phyloP scores from a whole-genome alignment of 164 flowering plant species.

The Amborella trichopoda region DNA sequence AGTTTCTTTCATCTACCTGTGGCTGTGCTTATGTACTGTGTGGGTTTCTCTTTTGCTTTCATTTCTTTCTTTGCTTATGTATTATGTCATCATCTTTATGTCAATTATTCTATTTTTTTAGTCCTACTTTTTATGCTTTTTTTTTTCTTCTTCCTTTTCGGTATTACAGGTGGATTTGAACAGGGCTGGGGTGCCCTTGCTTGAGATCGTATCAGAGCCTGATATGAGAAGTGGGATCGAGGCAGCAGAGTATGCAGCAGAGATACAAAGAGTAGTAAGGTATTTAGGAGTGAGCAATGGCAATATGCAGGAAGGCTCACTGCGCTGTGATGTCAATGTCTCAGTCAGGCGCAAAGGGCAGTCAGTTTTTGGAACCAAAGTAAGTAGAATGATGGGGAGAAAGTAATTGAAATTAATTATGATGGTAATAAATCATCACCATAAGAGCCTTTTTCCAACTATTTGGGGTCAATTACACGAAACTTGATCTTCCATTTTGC shows the following conservation, averaged over 20 bases:
- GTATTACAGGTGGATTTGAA: conserved; percentile 93
- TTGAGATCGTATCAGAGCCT: conserved; percentile 96
- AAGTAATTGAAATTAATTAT: no score
- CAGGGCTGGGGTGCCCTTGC: conserved; percentile 94
- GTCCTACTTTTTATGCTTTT: background rate
- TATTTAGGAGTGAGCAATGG: conserved; percentile 91
- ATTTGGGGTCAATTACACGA: no score
- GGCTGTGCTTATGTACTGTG: background rate
- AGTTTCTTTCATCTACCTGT: no score
- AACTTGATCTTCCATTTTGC: no score
- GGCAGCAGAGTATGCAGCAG: conserved; percentile 91
- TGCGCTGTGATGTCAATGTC: conserved; percentile 91
- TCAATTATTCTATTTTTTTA: background rate
- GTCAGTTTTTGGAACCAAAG: conserved; percentile 81
- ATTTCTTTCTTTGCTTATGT: no score
- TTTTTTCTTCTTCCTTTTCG: no score
- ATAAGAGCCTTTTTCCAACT: no score
- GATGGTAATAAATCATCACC: no score
- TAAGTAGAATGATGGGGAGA: no score
- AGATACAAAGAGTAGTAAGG: conserved; percentile 82
- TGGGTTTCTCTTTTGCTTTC: background rate
- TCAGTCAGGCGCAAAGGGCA: conserved; percentile 83
- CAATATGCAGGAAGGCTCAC: conserved; percentile 95
- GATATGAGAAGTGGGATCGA: conserved; percentile 86
- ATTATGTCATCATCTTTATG: background rate